Evolutionary conservation across 805 yeast species (phyloP), one percentile per base, ranked within the genome.

Genomic region (Candida coleopterorum): DNA sequence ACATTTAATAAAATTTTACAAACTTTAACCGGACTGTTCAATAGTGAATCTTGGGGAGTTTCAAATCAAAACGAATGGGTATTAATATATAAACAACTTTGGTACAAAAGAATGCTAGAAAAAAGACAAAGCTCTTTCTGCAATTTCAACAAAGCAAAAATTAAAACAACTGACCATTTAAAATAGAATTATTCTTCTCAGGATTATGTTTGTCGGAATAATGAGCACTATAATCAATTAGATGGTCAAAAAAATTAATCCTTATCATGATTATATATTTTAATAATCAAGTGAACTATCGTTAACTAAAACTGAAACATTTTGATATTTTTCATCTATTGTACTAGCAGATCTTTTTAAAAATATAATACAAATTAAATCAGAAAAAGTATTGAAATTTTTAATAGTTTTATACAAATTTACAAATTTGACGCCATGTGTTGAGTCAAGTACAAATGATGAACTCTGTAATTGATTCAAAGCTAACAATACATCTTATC

Each of bases 101-200:
- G 79, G 79, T 27, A 70, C 59, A 45, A 74, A 62, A 58, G 63
- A 74, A n/a, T 4, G 78, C 79, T 32, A 72, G 58, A 77, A 77
- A 74, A 55, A 59, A 74, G 18, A 79, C 79, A 40, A 71, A 37
- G 74, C 78, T 57, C 79, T 64, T 53, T 74, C 79, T 14, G 77
- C 75, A 45, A 74, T 69, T 46, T 74, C 79, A 29, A 66, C 50
- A 56, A 64, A 48, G 58, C 57, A 77, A 40, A n/a, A n/a, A 79
- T 70, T 37, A 77, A 57, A 57, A 75, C 77, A 25, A 72, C 57
- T 21, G 67, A 62, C 38, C 60, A 60, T 10, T 77, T 73, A 34
- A n/a, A n/a, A 78, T 72, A 21, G 61, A 52, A 66, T 50, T 9
- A 65, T 48, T 40, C 62, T 57, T 46, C 67, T 52, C 22, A 62